Evolutionary conservation across 768 basidiomycete genomes (phyloP).

Genomic region (Boletales sp.): DNA sequence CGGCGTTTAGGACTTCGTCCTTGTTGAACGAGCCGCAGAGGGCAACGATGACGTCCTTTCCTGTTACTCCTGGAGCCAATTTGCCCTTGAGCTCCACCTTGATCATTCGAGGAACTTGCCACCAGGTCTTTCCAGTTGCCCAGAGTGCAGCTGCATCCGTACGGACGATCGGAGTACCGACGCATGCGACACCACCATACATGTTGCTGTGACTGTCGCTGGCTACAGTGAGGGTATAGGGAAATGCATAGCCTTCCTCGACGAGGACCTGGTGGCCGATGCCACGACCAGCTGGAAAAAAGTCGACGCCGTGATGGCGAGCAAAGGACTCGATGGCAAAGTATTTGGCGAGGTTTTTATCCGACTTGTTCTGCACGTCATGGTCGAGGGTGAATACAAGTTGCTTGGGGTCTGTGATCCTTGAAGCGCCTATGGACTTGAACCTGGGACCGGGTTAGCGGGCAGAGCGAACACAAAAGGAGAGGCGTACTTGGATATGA

Average conservation of each 20-base stretch:
- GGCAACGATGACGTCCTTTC: slow-evolving; percentile 97
- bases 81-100: slow-evolving; percentile 86
- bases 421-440: slow-evolving; percentile 88
- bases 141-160: slow-evolving; percentile 94
- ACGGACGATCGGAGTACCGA: slow-evolving; percentile 96
- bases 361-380: slow-evolving; percentile 93
- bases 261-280: slow-evolving; percentile 98
- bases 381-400: slow-evolving; percentile 97
- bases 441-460: slow-evolving; percentile 53
- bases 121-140: slow-evolving; percentile 99
- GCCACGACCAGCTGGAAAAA: slow-evolving; percentile 95
- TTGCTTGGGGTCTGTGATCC: slow-evolving; percentile 75
- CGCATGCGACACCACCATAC: slow-evolving; percentile 97
- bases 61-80: slow-evolving; percentile 86
- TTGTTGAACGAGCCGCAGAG: slow-evolving; percentile 94
- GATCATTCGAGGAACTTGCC: slow-evolving; percentile 97
- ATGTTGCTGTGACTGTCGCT: slow-evolving; percentile 98
- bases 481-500: slow-evolving; percentile 83
- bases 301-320: slow-evolving; percentile 79
- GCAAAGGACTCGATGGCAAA: slow-evolving; percentile 89
- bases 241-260: slow-evolving; percentile 98
- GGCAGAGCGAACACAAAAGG: not conserved
- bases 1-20: slow-evolving; percentile 95
- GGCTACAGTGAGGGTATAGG: slow-evolving; percentile 91
- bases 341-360: slow-evolving; percentile 91